Evolutionary conservation across 2,329 filamentous ascomycete genomes (phyloP), one percentile per base, ranked within the genome.

Genomic region (Arthrobotrys conoides): DNA sequence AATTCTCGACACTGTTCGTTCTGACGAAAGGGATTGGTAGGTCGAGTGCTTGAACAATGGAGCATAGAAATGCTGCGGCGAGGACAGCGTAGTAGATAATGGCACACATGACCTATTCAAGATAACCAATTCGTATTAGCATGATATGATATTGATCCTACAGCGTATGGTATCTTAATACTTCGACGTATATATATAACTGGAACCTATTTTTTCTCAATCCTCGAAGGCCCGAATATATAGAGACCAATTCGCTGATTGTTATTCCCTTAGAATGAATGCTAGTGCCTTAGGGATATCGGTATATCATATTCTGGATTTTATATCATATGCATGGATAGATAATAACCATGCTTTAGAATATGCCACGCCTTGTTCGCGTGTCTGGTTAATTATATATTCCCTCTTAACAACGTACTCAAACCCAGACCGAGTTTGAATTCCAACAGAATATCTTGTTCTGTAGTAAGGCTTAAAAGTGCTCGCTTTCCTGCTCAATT

Each of bases 381-480:
- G 22, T 16, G 10, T 24, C 3, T 22, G 33, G 12, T 5, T n/a
- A n/a, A 5, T 24, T 9, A 1, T 20, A 49, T 66, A 51, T 33
- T 22, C 14, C 27, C 44, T 51, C 44, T 36, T 30, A 68, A 57
- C 18, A 68, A 68, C 30, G 20, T 57, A 22, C 65, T 68, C 65
- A 68, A 68, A 68, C n/a, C 48, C 10, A 27, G 44, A n/a, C n/a
- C 3, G 20, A 16, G n/a, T n/a, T 18, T 46, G n/a, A 46, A n/a
- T n/a, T n/a, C n/a, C n/a, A n/a, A n/a, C n/a, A n/a, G n/a, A n/a
- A n/a, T n/a, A n/a, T n/a, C n/a, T n/a, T n/a, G n/a, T n/a, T n/a
- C n/a, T n/a, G n/a, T n/a, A n/a, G n/a, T n/a, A n/a, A 30, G 6
- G 5, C 8, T n/a, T 33, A 5, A 22, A 22, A 59, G 22, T 16